Conservation (phyloP, 2,329 filamentous ascomycete genomes). For the Aspergillus tamarii region DNA sequence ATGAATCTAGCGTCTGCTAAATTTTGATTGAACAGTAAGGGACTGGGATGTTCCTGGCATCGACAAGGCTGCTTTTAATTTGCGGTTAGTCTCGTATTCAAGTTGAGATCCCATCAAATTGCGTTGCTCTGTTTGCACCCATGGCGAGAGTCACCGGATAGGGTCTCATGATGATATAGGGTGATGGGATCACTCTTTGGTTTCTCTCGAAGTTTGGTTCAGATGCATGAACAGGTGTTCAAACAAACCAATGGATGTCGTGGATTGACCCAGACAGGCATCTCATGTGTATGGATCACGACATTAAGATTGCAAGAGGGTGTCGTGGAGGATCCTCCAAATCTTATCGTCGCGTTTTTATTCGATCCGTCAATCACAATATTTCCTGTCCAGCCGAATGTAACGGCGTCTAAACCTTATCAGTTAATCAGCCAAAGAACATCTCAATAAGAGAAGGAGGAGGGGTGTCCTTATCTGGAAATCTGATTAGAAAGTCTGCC, state of each 20-base stretch:
- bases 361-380: not conserved
- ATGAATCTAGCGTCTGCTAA: not conserved
- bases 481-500: no score
- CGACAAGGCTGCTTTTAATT: not conserved
- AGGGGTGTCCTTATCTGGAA: not conserved
- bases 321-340: not conserved
- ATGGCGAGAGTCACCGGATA: not conserved
- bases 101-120: not conserved
- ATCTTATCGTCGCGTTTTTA: not conserved
- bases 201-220: not conserved
- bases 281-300: not conserved
- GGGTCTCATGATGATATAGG: not conserved
- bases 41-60: not conserved
- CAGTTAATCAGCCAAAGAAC: not conserved
- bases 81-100: not conserved
- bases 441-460: not conserved
- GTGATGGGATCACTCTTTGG: not conserved
- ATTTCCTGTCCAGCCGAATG: not conserved
- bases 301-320: not conserved
- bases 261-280: not conserved
- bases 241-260: not conserved
- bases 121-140: not conserved
- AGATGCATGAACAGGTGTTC: not conserved
- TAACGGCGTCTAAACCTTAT: not conserved
- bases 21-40: not conserved